Percentiles rank a stretch among this genome's conserved stretches.
These are phyloP conservation scores for Rhododendron ferrugineum DNA, from an alignment of 148 eudicot genomes.

Conservation along the genomic window DNA sequence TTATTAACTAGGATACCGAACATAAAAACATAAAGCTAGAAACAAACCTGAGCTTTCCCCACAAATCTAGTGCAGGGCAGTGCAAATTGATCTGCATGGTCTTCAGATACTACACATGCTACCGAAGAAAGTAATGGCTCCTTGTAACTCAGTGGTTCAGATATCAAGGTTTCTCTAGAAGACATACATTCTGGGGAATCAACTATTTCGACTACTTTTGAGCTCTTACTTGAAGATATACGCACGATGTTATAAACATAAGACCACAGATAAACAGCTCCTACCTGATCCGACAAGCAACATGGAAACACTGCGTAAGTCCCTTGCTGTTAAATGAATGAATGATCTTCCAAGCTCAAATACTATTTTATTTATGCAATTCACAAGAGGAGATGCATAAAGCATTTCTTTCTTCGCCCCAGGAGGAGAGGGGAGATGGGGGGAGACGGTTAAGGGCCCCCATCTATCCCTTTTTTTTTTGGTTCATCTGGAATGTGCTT, in stretches of 20 bases:
- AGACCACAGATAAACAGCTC: conserved; percentile 75
- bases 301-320: neutral
- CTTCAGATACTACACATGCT: conserved; percentile 10
- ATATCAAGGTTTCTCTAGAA: conserved; percentile 12
- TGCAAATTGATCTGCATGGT: conserved; percentile 12
- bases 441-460: neutral
- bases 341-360: neutral
- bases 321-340: neutral
- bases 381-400: neutral
- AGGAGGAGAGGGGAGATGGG: neutral
- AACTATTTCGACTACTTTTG: conserved; percentile 27
- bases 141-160: conserved; percentile 14
- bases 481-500: neutral
- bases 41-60: conserved; percentile 30
- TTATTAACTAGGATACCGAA: neutral
- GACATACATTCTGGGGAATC: conserved; percentile 18
- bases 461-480: neutral
- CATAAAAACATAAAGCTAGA: neutral
- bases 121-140: conserved; percentile 33
- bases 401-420: neutral
- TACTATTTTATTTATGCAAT: neutral
- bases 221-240: conserved; percentile 33
- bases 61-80: conserved; percentile 21
- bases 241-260: conserved; percentile 81
- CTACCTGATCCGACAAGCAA: conserved; percentile 43